These are phyloP conservation scores for Auricularia auricula-judae DNA, from an alignment of 768 basidiomycete species.

Conservation along the genomic window DNA sequence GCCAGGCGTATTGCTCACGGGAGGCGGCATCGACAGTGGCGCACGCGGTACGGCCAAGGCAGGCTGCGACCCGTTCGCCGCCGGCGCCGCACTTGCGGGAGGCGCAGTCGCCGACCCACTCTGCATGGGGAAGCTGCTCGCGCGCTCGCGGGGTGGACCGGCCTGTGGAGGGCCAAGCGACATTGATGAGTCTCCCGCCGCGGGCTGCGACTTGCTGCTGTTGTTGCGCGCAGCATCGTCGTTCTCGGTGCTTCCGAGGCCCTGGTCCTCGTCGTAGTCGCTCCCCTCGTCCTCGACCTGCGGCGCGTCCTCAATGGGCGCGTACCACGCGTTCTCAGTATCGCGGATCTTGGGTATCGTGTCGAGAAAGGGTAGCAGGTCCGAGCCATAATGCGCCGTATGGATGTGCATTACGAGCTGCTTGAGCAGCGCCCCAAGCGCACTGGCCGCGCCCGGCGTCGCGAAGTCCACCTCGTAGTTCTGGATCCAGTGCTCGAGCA, in stretches of 20 bases:
- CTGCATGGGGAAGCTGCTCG: conserved; percentile 7
- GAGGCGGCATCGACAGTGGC: not conserved
- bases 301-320: conserved; percentile 45
- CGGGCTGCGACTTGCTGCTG: not conserved
- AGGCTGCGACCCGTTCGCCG: not conserved
- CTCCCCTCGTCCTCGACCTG: conserved; percentile 55
- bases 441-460: conserved; percentile 60
- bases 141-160: conserved; percentile 3
- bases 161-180: not conserved
- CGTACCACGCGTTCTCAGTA: conserved; percentile 63
- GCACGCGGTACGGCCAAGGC: not conserved
- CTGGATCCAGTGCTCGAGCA: conserved; percentile 68
- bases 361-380: conserved; percentile 73
- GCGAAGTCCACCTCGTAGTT: conserved; percentile 73
- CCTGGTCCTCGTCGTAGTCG: conserved; percentile 43
- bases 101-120: conserved; percentile 3
- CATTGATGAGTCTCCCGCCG: not conserved
- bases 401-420: conserved; percentile 72
- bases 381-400: conserved; percentile 74
- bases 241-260: conserved; percentile 5
- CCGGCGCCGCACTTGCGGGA: not conserved
- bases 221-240: not conserved
- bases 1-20: not conserved
- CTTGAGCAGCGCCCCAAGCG: conserved; percentile 64
- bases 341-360: conserved; percentile 52